phyloP scores from a whole-genome alignment of 192 early-diverging fungal genomes.

The Backusella parvicylindrica region DNA sequence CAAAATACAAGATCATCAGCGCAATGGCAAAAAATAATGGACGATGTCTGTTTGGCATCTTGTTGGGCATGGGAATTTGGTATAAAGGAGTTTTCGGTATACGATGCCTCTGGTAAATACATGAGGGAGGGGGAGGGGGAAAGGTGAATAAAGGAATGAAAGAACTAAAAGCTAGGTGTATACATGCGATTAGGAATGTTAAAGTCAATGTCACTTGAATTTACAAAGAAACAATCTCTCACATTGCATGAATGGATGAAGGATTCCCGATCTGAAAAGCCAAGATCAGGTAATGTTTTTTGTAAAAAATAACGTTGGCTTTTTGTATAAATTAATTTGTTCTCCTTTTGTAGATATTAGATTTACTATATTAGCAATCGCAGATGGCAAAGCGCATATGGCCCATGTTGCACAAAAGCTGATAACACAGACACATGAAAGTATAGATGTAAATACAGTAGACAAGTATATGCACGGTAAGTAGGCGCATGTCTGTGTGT shows the following conservation, averaged over 20 bases:
- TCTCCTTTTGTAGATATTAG: conserved; percentile 5
- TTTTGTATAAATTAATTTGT: background rate
- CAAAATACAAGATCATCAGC: background rate
- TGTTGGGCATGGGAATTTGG: conserved; percentile 33
- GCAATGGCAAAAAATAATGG: conserved; percentile 20
- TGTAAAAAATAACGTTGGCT: background rate
- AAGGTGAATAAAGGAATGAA: background rate
- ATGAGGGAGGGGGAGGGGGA: background rate
- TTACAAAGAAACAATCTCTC: conserved; percentile 17
- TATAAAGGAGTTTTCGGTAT: conserved; percentile 21
- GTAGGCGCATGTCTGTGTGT: background rate
- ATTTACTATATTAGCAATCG: conserved; percentile 6
- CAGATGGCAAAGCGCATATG: conserved; percentile 12
- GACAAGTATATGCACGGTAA: conserved; percentile 50
- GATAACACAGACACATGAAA: background rate
- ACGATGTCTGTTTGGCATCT: conserved; percentile 9
- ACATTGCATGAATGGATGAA: conserved; percentile 22
- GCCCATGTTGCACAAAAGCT: background rate
- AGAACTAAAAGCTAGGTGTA: background rate
- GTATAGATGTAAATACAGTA: conserved; percentile 39
- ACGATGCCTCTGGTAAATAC: conserved; percentile 20
- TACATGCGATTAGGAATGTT: conserved; percentile 4
- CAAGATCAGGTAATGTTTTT: background rate
- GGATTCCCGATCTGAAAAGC: background rate
- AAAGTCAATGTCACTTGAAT: conserved; percentile 12